A percentile compares a stretch with the other conserved stretches of the same genome.
Conservation (phyloP, 2,329 filamentous ascomycete genomes). For the Phialophora verrucosa region DNA sequence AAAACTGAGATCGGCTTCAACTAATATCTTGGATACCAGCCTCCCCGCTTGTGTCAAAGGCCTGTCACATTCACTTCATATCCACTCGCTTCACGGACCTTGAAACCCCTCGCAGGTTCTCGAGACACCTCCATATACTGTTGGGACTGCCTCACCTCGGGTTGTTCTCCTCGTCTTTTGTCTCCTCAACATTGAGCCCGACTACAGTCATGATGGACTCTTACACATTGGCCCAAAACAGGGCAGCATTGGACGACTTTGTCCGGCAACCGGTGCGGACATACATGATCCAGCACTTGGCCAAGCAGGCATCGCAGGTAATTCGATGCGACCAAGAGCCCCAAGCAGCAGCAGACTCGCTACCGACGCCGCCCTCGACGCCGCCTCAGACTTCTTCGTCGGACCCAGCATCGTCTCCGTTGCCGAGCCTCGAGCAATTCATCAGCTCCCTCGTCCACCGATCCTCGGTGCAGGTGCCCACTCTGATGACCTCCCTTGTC, state of each 20-base stretch:
- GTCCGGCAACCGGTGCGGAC: constrained; percentile 54
- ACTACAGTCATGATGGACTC: constrained; percentile 34
- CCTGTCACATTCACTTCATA: constrained; percentile 32
- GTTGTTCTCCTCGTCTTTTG: constrained; percentile 20
- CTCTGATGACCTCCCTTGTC: constrained; percentile 94
- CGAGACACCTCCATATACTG: constrained; percentile 28
- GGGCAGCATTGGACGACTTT: constrained; percentile 55
- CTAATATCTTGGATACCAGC: constrained; percentile 31
- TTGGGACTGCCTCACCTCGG: constrained; percentile 26
- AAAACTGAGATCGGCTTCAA: constrained; percentile 23
- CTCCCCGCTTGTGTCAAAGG: constrained; percentile 28
- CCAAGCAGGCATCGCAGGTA: constrained; percentile 54
- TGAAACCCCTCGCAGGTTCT: constrained; percentile 21
- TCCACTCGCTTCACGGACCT: constrained; percentile 19
- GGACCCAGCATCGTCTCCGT: constrained; percentile 46
- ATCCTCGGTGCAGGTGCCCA: constrained; percentile 96
- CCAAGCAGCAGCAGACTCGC: constrained; percentile 56
- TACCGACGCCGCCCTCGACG: constrained; percentile 65
- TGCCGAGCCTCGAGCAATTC: constrained; percentile 87
- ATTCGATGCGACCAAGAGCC: constrained; percentile 55
- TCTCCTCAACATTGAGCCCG: constrained; percentile 9
- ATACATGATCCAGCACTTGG: constrained; percentile 56
- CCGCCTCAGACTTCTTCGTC: constrained; percentile 57
- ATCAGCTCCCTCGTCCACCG: constrained; percentile 88
- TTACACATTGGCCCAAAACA: constrained; percentile 43